A percentile compares a stretch with the other conserved stretches of the same genome.
Conservation (phyloP, 2,329 filamentous ascomycete species). For the Acarospora socialis region DNA sequence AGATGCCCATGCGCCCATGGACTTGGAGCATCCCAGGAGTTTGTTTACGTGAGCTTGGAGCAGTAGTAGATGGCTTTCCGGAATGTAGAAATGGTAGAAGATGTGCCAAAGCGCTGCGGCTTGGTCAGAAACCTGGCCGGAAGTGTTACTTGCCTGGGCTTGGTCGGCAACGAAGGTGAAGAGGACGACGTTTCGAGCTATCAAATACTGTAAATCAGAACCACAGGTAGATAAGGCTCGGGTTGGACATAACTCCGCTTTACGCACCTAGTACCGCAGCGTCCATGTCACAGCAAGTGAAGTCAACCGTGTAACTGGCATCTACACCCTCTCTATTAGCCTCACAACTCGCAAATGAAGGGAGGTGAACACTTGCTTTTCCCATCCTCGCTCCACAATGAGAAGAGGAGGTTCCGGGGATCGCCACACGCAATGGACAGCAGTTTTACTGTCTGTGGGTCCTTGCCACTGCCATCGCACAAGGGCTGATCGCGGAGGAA, state of each 20-base stretch:
- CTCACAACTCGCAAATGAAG: no score
- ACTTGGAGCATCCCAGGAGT: constrained; percentile 26
- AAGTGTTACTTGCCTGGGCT: no score
- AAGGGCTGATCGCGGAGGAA: constrained; percentile 3
- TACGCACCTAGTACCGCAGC: constrained; percentile 35
- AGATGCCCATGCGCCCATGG: constrained; percentile 31
- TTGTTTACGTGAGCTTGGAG: constrained; percentile 32
- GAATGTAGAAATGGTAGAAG: constrained; percentile 41
- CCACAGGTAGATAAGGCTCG: constrained; percentile 8
- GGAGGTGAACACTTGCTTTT: no score
- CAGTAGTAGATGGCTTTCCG: constrained; percentile 22
- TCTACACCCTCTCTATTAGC: no score
- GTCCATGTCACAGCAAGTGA: constrained; percentile 44
- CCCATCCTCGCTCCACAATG: constrained; percentile 7
- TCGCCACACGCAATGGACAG: constrained; percentile 6
- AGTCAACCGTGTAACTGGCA: constrained; percentile 29
- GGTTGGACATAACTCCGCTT: no score
- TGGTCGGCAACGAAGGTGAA: constrained; percentile 38
- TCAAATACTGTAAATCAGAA: neutral
- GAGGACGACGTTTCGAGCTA: constrained; percentile 42
- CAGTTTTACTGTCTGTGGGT: constrained; percentile 2
- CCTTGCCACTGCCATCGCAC: neutral
- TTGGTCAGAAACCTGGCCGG: no score
- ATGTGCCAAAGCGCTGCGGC: constrained; percentile 44
- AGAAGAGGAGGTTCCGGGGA: constrained; percentile 6